These are phyloP conservation scores for Polyporus arcularius DNA, from an alignment of 768 basidiomycete genomes.

Conservation along the genomic window DNA sequence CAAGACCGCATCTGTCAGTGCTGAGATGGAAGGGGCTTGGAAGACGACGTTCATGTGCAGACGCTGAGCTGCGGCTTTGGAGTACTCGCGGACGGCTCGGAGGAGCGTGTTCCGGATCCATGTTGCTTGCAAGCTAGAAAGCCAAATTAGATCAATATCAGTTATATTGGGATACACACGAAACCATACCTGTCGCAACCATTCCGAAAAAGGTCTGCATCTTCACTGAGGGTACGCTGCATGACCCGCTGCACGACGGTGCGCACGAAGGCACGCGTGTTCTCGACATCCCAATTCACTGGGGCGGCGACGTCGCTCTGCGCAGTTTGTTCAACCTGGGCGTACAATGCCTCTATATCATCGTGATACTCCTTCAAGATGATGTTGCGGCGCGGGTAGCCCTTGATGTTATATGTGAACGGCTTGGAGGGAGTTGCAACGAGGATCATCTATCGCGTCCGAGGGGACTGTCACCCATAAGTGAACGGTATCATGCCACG, in stretches of 20 bases:
- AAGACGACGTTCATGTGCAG: conserved; percentile 3
- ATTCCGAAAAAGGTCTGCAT: conserved; percentile 40
- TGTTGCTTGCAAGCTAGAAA: conserved; percentile 32
- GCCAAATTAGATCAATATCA: background rate
- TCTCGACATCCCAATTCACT: conserved; percentile 25
- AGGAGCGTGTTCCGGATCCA: conserved; percentile 34
- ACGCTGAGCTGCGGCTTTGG: background rate
- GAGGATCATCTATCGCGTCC: conserved; percentile 32
- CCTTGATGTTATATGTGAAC: conserved; percentile 35
- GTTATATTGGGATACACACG: background rate
- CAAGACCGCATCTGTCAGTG: background rate
- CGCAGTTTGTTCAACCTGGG: conserved; percentile 33
- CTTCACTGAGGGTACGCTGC: conserved; percentile 29
- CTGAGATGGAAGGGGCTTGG: conserved; percentile 2
- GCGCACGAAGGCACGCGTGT: conserved; percentile 33
- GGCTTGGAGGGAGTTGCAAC: conserved; percentile 33
- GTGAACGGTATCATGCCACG: no score
- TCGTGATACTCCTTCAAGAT: conserved; percentile 34
- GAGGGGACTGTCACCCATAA: no score
- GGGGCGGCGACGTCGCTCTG: conserved; percentile 34
- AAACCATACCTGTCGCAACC: conserved; percentile 41
- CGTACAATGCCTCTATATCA: conserved; percentile 44
- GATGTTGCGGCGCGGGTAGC: conserved; percentile 28
- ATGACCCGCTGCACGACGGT: conserved; percentile 39
- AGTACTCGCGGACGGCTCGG: conserved; percentile 26